Conservation (phyloP, 257 asterid genomes). For the Avicennia marina region DNA sequence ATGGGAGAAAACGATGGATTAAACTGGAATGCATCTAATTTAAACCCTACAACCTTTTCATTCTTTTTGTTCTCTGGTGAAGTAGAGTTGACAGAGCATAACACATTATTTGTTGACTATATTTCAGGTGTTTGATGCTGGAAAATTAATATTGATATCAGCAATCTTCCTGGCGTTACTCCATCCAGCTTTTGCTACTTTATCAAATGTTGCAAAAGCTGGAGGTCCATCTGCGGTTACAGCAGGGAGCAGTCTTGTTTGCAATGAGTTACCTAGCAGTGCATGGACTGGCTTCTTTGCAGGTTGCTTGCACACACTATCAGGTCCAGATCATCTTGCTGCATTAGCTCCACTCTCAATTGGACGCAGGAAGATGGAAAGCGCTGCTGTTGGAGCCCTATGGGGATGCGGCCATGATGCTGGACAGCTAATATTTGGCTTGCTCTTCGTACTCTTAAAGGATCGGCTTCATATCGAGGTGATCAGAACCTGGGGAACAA, state of each 20-base stretch:
- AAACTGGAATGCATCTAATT: background rate
- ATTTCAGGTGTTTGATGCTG: slow-evolving; percentile 55
- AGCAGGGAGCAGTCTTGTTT: slow-evolving; percentile 40
- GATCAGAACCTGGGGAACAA: slow-evolving; percentile 81
- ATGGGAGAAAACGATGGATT: too few species aligned
- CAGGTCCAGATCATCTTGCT: slow-evolving; percentile 98
- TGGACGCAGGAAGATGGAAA: slow-evolving; percentile 76
- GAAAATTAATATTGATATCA: slow-evolving; percentile 52
- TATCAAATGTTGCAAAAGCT: slow-evolving; percentile 48
- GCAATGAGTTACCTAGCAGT: slow-evolving; percentile 63
- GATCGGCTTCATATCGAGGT: slow-evolving; percentile 91
- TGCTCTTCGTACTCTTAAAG: slow-evolving; percentile 69
- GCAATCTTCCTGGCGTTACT: slow-evolving; percentile 45
- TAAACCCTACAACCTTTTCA: background rate
- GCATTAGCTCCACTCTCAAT: slow-evolving; percentile 96
- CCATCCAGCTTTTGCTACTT: slow-evolving; percentile 77
- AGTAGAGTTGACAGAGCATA: too few species aligned
- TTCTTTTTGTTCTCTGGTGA: background rate
- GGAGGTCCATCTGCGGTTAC: slow-evolving; percentile 52
- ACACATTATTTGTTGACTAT: background rate
- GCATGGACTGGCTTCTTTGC: slow-evolving; percentile 99
- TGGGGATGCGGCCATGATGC: slow-evolving; percentile 99
- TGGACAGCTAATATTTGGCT: slow-evolving; percentile 79
- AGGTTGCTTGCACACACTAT: slow-evolving; percentile 91
- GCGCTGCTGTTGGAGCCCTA: slow-evolving; percentile 95